Conservation (phyloP, 108 stramenopile species). For the Stephanodiscus triporus region DNA sequence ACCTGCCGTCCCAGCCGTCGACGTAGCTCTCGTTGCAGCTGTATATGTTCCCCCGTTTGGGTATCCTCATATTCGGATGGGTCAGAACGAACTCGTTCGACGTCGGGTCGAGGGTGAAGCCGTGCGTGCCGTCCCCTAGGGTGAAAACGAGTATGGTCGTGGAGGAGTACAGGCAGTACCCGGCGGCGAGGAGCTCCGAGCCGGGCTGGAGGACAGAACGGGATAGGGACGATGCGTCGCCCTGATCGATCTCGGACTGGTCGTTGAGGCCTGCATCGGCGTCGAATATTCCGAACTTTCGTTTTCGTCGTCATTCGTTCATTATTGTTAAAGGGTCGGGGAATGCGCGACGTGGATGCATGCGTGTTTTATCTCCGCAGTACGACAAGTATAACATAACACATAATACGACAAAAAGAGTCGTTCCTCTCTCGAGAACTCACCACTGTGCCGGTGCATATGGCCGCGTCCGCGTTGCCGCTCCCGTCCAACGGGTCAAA, state of each 20-base stretch:
- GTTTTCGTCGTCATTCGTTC: too few species aligned
- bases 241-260: slow-evolving; percentile 17
- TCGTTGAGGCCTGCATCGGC: slow-evolving; percentile 48
- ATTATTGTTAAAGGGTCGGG: too few species aligned
- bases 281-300: slow-evolving; percentile 91
- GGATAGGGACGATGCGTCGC: slow-evolving; percentile 43
- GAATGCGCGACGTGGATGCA: too few species aligned
- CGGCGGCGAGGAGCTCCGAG: slow-evolving; percentile 89
- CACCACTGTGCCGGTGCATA: slow-evolving; percentile 96
- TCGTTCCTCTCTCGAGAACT: slow-evolving; percentile 8
- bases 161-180: slow-evolving; percentile 96
- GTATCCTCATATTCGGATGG: slow-evolving; percentile 86
- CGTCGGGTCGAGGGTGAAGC: slow-evolving; percentile 96
- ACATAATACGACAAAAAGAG: too few species aligned
- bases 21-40: slow-evolving; percentile 96
- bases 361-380: too few species aligned
- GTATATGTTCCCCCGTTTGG: slow-evolving; percentile 83
- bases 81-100: slow-evolving; percentile 96
- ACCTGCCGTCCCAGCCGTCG: slow-evolving; percentile 79
- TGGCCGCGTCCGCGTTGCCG: slow-evolving; percentile 97
- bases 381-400: too few species aligned
- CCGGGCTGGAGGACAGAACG: slow-evolving; percentile 90
- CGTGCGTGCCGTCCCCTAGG: slow-evolving; percentile 81
- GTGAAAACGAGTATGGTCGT: slow-evolving; percentile 96
- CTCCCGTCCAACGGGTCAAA: slow-evolving; percentile 99